Evolutionary conservation across 225 moss, liverwort and hornwort species (phyloP), one percentile per base, ranked within the genome.

Genomic region (Bryum argenteum): DNA sequence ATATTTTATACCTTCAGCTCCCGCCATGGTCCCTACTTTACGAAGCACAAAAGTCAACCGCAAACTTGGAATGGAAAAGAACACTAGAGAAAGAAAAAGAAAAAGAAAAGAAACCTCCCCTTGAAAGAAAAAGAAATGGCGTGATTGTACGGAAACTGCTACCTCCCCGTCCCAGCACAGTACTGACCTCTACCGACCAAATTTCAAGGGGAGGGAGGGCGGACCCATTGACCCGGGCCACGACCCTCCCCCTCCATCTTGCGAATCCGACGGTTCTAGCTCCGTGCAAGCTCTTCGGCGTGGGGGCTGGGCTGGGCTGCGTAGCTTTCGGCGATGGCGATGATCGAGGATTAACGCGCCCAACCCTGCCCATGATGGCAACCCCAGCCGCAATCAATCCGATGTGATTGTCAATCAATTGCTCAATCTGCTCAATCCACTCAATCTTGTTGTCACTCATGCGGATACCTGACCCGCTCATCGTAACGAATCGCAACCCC

Each of bases 161-260:
- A 33, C 33, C 33, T 33, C 33, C 33, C 13, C 21, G 33, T 4
- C 0, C 33, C 33, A 33, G 5, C 33, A 33, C 5, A 22, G 69
- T 69, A 69, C 44, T 44, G 69, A 26, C 13, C 28, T 12, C 43
- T 69, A 58, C 69, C 69, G 69, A 69, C 69, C 57, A 44, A 11
- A 12, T 0, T 23, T 24, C 68, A 1, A 67, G 54, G 39, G 22
- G 54, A 28, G 2, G 16, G 6, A 14, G 16, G 0, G 10, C 11
- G 1, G n/a, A 2, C 57, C 57, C 26, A n/a, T 58, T 70, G 70
- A 70, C 58, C 43, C 2, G 1, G 2, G 11, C 0, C 23, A 8
- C 23, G 13, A 2, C 24, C n/a, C 10, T 4, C 4, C 17, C 2
- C 24, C n/a, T 24, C 2, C 0, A 58, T 44, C 18, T n/a, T 24